phyloP scores from a whole-genome alignment of 1,139 yeast genomes.

The Candida sp. region DNA sequence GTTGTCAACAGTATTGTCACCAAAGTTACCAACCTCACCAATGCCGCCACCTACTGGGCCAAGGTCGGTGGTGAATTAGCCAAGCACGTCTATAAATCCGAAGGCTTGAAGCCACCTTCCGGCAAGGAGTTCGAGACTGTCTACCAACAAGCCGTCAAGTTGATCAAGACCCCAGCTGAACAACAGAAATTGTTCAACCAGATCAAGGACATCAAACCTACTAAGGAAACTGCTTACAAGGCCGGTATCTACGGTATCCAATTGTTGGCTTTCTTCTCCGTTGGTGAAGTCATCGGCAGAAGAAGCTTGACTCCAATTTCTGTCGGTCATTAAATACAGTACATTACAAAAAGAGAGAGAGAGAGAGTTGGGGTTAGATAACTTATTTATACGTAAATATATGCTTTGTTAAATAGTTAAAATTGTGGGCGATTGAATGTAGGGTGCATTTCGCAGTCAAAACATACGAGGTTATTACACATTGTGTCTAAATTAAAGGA shows the following conservation, averaged over 20 bases:
- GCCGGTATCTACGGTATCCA: conserved; percentile 83
- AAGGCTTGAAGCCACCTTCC: conserved; percentile 93
- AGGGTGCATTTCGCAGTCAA: not conserved
- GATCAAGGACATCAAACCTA: conserved; percentile 50
- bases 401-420: not conserved
- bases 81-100: conserved; percentile 89
- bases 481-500: not conserved
- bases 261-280: conserved; percentile 87
- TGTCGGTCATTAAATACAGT: conserved; percentile 14
- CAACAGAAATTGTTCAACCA: conserved; percentile 53
- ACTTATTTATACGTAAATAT: conserved; percentile 1
- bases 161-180: conserved; percentile 40
- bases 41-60: conserved; percentile 79
- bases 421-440: not conserved
- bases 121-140: conserved; percentile 78
- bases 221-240: conserved; percentile 63
- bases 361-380: not conserved
- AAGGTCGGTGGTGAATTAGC: conserved; percentile 90
- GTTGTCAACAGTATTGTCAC: conserved; percentile 37
- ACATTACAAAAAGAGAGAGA: not conserved
- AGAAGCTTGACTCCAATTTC: conserved; percentile 53
- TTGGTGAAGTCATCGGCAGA: conserved; percentile 98
- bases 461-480: not conserved
- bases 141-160: conserved; percentile 54
- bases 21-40: conserved; percentile 44